A percentile compares a stretch with the other conserved stretches of the same genome.
Conservation (phyloP, 441 rosid genomes). For the Gossypium schwendimanii region DNA sequence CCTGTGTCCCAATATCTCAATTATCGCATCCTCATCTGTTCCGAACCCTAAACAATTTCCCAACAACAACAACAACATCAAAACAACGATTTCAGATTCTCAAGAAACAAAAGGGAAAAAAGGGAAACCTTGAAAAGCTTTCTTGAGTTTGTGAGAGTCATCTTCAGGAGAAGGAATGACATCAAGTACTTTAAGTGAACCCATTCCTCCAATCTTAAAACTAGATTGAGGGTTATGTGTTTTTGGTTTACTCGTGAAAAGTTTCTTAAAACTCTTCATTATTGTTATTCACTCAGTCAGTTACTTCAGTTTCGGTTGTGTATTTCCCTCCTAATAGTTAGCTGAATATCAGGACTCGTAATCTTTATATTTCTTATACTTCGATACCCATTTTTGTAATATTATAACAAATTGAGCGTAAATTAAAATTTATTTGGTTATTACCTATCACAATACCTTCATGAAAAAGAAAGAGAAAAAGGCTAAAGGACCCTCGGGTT, state of each 20-base stretch:
- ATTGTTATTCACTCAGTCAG: background rate
- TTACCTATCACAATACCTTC: background rate
- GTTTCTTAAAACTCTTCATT: constrained; percentile 12
- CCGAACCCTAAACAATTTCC: constrained; percentile 45
- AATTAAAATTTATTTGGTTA: background rate
- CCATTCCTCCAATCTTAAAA: constrained; percentile 34
- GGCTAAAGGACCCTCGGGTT: background rate
- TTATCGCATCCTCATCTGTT: constrained; percentile 62
- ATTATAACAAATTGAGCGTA: background rate
- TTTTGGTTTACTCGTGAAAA: background rate
- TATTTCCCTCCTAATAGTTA: constrained; percentile 13
- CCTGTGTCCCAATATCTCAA: constrained; percentile 56
- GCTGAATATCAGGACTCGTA: constrained; percentile 8
- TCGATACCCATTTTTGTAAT: background rate
- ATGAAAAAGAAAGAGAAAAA: background rate
- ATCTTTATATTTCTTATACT: background rate
- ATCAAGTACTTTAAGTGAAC: constrained; percentile 54
- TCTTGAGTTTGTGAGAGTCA: constrained; percentile 49
- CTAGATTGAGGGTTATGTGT: background rate
- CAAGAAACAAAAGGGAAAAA: background rate
- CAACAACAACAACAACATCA: background rate
- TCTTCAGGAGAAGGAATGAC: constrained; percentile 60
- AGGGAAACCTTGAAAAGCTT: constrained; percentile 56
- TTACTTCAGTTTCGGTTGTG: constrained; percentile 8
- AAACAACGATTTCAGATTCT: background rate